These are phyloP conservation scores for Saccharomycopsis fodiens DNA, from an alignment of 805 yeast species.

Conservation along the genomic window DNA sequence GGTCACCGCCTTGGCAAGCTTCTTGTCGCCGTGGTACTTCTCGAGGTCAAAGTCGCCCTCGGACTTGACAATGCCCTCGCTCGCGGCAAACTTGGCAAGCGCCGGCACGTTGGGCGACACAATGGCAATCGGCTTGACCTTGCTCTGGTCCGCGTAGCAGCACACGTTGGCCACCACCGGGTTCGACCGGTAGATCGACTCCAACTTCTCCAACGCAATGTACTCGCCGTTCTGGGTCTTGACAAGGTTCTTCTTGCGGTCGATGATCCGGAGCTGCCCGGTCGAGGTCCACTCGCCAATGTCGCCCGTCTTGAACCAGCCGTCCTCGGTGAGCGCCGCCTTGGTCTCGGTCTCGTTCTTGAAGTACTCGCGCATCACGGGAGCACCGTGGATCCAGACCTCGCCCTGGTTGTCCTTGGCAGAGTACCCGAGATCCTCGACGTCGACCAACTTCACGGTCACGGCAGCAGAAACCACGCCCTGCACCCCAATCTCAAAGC, in stretches of 20 bases:
- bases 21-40: constrained; percentile 45
- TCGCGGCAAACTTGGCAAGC: constrained; percentile 51
- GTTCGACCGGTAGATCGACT: constrained; percentile 83
- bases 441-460: constrained; percentile 85
- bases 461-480: constrained; percentile 81
- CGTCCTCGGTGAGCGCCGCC: constrained; percentile 68
- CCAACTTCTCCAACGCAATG: constrained; percentile 92
- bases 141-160: constrained; percentile 83
- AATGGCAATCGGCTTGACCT: constrained; percentile 89
- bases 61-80: constrained; percentile 41
- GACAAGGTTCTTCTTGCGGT: constrained; percentile 91
- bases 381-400: constrained; percentile 67
- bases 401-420: constrained; percentile 94
- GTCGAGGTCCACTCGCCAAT: constrained; percentile 84
- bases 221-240: constrained; percentile 97
- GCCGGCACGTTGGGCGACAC: constrained; percentile 72
- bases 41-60: constrained; percentile 36
- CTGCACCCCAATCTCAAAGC: constrained; percentile 65
- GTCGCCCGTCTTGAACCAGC: constrained; percentile 97
- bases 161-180: constrained; percentile 72
- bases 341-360: constrained; percentile 76
- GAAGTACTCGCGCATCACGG: constrained; percentile 72
- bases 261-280: constrained; percentile 80
- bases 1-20: constrained; percentile 46
- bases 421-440: constrained; percentile 81